A percentile compares a stretch with the other conserved stretches of the same genome.
These are phyloP conservation scores for Exserohilum rostratum DNA, from an alignment of 2,329 filamentous ascomycete genomes.

Conservation along the genomic window DNA sequence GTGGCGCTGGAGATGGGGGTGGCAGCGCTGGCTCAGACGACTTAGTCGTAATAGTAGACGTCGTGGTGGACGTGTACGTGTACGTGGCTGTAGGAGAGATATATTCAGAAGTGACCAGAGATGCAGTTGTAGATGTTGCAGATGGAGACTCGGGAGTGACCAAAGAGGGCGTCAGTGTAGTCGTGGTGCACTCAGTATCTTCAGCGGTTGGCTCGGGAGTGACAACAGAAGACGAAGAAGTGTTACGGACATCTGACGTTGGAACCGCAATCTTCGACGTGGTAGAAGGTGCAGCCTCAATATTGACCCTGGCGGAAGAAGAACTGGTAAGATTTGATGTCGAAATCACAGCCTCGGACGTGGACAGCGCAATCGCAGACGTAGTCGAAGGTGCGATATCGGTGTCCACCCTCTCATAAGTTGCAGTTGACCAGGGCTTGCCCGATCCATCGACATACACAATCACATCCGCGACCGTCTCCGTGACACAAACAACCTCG, in stretches of 20 bases:
- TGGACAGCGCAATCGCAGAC: neutral
- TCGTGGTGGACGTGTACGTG: no score
- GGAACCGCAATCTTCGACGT: neutral
- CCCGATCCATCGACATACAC: constrained; percentile 44
- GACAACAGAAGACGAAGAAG: constrained; percentile 6
- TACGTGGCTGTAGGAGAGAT: no score
- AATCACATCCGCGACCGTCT: constrained; percentile 36
- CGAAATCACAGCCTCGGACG: neutral
- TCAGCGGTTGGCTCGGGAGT: constrained; percentile 10
- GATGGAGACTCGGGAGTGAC: neutral
- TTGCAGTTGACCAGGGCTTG: constrained; percentile 34
- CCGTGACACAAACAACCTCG: constrained; percentile 40
- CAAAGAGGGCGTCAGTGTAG: constrained; percentile 8
- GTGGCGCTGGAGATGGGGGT: constrained; percentile 1
- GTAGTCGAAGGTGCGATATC: constrained; percentile 2
- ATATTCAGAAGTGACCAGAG: no score
- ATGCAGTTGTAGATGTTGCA: neutral
- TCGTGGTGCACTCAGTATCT: constrained; percentile 3
- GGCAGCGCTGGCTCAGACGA: constrained; percentile 5
- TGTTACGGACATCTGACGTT: neutral
- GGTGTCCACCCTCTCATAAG: constrained; percentile 12
- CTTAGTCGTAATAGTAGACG: neutral
- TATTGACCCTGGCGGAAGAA: no score
- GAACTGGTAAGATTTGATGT: no score
- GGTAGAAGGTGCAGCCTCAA: no score